Evolutionary conservation across 2,329 filamentous ascomycete species (phyloP).

Genomic region (Aspergillus texensis): DNA sequence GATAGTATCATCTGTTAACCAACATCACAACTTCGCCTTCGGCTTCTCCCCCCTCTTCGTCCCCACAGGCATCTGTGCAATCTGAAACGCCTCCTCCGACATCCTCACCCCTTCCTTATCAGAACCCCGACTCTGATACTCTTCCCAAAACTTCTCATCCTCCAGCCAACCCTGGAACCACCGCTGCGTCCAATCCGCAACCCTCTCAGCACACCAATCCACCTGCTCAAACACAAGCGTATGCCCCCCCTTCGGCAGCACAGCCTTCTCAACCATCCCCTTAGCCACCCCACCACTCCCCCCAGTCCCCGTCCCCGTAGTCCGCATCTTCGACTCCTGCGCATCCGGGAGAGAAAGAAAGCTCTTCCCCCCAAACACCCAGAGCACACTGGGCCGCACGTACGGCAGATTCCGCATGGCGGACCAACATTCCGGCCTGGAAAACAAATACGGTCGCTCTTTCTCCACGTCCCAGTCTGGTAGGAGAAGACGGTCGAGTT

Average conservation of each 20-base stretch:
- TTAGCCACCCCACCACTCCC: slow-evolving; percentile 25
- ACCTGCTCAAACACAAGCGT: slow-evolving; percentile 21
- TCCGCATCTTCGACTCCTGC: slow-evolving; percentile 22
- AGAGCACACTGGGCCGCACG: slow-evolving; percentile 28
- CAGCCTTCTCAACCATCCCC: slow-evolving; percentile 22
- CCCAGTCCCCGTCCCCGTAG: slow-evolving; percentile 24
- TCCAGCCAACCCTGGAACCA: slow-evolving; percentile 19
- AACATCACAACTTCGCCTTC: slow-evolving; percentile 9
- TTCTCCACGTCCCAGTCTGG: slow-evolving; percentile 20
- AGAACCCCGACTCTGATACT: slow-evolving; percentile 22
- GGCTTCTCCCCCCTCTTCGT: not conserved
- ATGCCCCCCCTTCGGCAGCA: slow-evolving; percentile 15
- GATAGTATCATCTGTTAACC: no score
- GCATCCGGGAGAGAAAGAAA: slow-evolving; percentile 15
- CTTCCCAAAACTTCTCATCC: slow-evolving; percentile 21
- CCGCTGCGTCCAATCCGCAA: slow-evolving; percentile 20
- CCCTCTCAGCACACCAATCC: slow-evolving; percentile 20
- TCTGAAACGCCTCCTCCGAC: slow-evolving; percentile 13
- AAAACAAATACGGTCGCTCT: slow-evolving; percentile 15
- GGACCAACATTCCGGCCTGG: slow-evolving; percentile 21
- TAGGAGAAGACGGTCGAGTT: slow-evolving; percentile 15
- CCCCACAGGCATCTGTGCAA: slow-evolving; percentile 9
- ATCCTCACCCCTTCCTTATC: slow-evolving; percentile 20
- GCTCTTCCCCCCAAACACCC: slow-evolving; percentile 24
- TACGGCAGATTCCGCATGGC: slow-evolving; percentile 23